Evolutionary conservation across 2,329 filamentous ascomycete genomes (phyloP).

Genomic region (Macrophomina tecta): DNA sequence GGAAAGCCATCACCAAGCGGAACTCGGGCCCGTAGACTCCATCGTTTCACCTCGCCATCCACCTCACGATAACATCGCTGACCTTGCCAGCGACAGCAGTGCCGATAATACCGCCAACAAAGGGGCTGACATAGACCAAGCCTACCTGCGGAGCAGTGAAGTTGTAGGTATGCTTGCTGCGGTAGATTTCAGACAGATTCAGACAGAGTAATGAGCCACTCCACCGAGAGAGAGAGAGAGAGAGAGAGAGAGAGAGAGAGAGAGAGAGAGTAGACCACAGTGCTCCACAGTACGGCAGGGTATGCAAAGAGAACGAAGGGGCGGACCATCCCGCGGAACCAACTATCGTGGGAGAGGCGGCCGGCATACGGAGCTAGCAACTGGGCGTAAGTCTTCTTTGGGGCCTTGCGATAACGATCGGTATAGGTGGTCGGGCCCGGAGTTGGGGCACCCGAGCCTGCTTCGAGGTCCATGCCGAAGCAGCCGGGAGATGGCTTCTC

Average conservation of each 20-base stretch:
- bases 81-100: slow-evolving; percentile 89
- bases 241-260: no score
- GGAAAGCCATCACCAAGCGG: slow-evolving; percentile 83
- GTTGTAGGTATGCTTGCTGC: slow-evolving; percentile 71
- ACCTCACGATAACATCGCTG: slow-evolving; percentile 82
- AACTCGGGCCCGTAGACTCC: slow-evolving; percentile 96
- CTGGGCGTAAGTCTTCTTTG: slow-evolving; percentile 73
- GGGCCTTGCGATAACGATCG: slow-evolving; percentile 68
- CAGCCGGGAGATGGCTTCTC: slow-evolving; percentile 7
- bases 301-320: slow-evolving; percentile 89
- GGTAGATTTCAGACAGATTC: slow-evolving; percentile 82
- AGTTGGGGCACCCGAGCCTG: neutral
- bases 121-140: slow-evolving; percentile 87
- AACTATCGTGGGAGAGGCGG: slow-evolving; percentile 76
- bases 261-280: slow-evolving; percentile 76
- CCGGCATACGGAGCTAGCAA: slow-evolving; percentile 80
- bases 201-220: slow-evolving; percentile 94
- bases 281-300: slow-evolving; percentile 87
- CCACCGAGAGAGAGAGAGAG: slow-evolving; percentile 72
- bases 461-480: slow-evolving; percentile 8
- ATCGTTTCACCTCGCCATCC: slow-evolving; percentile 82
- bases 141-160: slow-evolving; percentile 83
- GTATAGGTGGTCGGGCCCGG: slow-evolving; percentile 58
- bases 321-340: slow-evolving; percentile 76
- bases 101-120: slow-evolving; percentile 86